Percentiles rank a stretch among this genome's conserved stretches.
These are phyloP conservation scores for Xylaria grammica DNA, from an alignment of 495 filamentous ascomycete species.

Conservation along the genomic window DNA sequence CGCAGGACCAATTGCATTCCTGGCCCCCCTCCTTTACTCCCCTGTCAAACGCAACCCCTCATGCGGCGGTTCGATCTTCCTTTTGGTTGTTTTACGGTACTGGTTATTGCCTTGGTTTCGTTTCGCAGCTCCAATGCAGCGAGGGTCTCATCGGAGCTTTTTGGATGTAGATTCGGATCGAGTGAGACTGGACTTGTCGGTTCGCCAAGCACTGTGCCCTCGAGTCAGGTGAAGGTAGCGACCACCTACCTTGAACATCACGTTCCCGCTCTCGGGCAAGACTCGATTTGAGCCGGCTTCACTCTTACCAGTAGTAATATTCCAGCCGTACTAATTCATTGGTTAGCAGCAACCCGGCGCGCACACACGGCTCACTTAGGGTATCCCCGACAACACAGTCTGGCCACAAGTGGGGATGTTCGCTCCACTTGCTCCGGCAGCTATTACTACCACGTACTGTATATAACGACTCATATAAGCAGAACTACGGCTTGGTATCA, in stretches of 20 bases:
- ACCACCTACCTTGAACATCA: background rate
- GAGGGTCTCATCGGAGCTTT: background rate
- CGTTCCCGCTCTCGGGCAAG: background rate
- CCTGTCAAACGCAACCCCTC: conserved; percentile 14
- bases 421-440: background rate
- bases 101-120: background rate
- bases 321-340: background rate
- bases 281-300: conserved; percentile 11
- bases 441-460: conserved; percentile 7
- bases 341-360: conserved; percentile 7
- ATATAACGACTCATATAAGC: conserved; percentile 15
- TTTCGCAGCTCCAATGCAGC: conserved; percentile 10
- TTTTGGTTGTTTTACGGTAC: background rate
- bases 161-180: conserved; percentile 15
- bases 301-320: conserved; percentile 4
- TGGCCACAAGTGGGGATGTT: conserved; percentile 14
- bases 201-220: conserved; percentile 7
- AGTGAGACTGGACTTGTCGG: background rate
- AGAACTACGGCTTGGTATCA: conserved; percentile 8
- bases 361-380: conserved; percentile 12
- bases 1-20: conserved; percentile 1
- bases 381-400: conserved; percentile 4
- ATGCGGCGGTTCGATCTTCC: conserved; percentile 4
- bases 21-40: conserved; percentile 7
- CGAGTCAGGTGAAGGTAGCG: conserved; percentile 8